Percentiles rank a stretch among this genome's conserved stretches.
Conservation (phyloP, 108 stramenopile species). For the Cyclostephanos tholiformis region DNA sequence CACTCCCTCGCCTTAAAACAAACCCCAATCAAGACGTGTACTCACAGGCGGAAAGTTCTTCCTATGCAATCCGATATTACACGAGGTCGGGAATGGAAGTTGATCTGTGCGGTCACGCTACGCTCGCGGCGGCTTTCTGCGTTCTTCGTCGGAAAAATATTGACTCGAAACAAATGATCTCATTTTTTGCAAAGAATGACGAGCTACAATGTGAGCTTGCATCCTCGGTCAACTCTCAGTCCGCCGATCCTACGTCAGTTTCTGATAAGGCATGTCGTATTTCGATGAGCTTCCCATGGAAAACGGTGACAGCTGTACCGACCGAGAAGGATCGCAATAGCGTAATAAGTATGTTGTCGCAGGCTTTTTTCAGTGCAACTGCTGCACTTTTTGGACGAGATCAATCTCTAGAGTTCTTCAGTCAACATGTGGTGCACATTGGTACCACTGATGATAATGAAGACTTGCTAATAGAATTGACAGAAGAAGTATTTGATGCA, state of each 20-base stretch:
- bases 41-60: constrained; percentile 2
- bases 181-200: constrained; percentile 67
- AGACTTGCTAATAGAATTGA: constrained; percentile 80
- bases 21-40: neutral
- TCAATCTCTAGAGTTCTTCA: constrained; percentile 35
- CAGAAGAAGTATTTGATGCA: constrained; percentile 67
- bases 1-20: neutral
- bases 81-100: constrained; percentile 82
- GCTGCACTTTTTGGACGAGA: constrained; percentile 30
- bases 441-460: constrained; percentile 70
- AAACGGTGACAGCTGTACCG: constrained; percentile 29
- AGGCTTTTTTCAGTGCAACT: constrained; percentile 52
- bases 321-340: constrained; percentile 27
- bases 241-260: constrained; percentile 11
- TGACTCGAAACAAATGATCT: constrained; percentile 34
- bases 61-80: constrained; percentile 67
- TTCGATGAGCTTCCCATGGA: constrained; percentile 56
- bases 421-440: constrained; percentile 51
- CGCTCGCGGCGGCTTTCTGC: constrained; percentile 67
- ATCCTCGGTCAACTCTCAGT: neutral
- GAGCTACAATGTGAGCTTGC: constrained; percentile 43
- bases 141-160: constrained; percentile 47
- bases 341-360: constrained; percentile 61
- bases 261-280: constrained; percentile 41
- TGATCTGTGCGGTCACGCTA: constrained; percentile 93